Evolutionary conservation across 2,329 filamentous ascomycete genomes (phyloP).

Genomic region (Pyrenochaeta sp.): DNA sequence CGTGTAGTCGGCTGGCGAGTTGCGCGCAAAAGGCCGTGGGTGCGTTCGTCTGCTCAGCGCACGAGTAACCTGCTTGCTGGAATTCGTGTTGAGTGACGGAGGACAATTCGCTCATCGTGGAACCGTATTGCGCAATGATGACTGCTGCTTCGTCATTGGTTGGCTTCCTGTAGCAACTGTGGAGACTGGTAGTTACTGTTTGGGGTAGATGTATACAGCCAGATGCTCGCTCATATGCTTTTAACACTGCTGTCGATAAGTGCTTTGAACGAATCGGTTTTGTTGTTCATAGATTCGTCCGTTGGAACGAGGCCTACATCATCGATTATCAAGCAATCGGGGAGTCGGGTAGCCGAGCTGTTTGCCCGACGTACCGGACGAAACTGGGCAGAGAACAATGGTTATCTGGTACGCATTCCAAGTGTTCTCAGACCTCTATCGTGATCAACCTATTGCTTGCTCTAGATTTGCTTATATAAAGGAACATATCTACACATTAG

Average conservation of each 20-base stretch:
- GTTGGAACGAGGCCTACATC: slow-evolving; percentile 5
- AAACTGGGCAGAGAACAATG: neutral
- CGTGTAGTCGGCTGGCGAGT: slow-evolving; percentile 18
- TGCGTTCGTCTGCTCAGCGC: slow-evolving; percentile 8
- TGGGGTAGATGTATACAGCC: neutral
- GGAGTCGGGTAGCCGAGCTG: slow-evolving; percentile 4
- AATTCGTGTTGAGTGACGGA: neutral
- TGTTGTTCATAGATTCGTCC: slow-evolving; percentile 6
- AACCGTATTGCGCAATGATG: slow-evolving; percentile 39
- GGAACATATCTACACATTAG: too few species aligned
- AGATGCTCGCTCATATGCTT: neutral
- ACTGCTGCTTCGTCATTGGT: slow-evolving; percentile 30
- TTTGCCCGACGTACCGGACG: slow-evolving; percentile 3
- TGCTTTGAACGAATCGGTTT: neutral
- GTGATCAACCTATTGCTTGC: neutral
- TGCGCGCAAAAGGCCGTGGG: slow-evolving; percentile 15
- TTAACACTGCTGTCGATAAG: neutral
- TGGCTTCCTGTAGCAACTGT: slow-evolving; percentile 8
- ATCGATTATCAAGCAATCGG: slow-evolving; percentile 9
- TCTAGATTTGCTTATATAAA: neutral
- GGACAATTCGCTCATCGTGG: slow-evolving; percentile 28
- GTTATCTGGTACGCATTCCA: too few species aligned
- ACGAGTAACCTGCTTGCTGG: slow-evolving; percentile 1
- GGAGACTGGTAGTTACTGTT: neutral
- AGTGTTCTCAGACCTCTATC: too few species aligned